These are phyloP conservation scores for Danielia reshetovae DNA, from an alignment of 805 yeast genomes.

Conservation along the genomic window DNA sequence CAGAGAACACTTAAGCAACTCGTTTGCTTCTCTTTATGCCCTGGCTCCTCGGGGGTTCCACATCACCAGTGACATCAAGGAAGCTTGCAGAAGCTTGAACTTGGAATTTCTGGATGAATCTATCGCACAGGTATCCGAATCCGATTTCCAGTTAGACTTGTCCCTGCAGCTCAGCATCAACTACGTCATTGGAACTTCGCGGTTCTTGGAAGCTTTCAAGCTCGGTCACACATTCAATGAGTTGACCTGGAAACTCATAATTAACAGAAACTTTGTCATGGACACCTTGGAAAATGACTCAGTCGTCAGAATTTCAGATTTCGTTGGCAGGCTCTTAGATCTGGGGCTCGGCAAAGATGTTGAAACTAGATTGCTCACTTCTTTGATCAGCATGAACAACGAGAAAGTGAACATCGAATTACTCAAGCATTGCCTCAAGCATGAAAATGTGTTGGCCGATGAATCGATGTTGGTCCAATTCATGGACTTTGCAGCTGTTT, in stretches of 20 bases:
- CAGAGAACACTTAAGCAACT: conserved; percentile 13
- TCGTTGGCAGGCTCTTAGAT: conserved; percentile 21
- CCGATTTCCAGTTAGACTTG: conserved; percentile 22
- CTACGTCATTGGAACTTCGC: conserved; percentile 20
- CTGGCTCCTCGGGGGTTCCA: background rate
- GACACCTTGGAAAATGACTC: conserved; percentile 17
- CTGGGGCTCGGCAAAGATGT: conserved; percentile 13
- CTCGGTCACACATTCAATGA: conserved; percentile 30
- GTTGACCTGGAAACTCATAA: conserved; percentile 29
- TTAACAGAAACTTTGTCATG: conserved; percentile 25
- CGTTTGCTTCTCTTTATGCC: conserved; percentile 12
- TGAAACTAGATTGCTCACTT: conserved; percentile 8
- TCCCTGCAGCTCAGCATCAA: conserved; percentile 25
- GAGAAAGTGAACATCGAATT: conserved; percentile 26
- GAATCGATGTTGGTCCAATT: conserved; percentile 4
- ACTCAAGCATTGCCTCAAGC: conserved; percentile 14
- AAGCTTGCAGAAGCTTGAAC: conserved; percentile 8
- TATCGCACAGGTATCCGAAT: background rate
- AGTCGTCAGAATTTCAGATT: conserved; percentile 14
- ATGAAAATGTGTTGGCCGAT: conserved; percentile 5
- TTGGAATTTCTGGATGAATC: conserved; percentile 1
- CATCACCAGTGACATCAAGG: conserved; percentile 12
- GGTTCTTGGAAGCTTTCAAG: conserved; percentile 25
- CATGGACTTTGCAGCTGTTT: conserved; percentile 4
- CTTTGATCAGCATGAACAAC: conserved; percentile 18